These are phyloP conservation scores for Buxus sempervirens DNA, from an alignment of 164 flowering plant genomes.

Conservation along the genomic window DNA sequence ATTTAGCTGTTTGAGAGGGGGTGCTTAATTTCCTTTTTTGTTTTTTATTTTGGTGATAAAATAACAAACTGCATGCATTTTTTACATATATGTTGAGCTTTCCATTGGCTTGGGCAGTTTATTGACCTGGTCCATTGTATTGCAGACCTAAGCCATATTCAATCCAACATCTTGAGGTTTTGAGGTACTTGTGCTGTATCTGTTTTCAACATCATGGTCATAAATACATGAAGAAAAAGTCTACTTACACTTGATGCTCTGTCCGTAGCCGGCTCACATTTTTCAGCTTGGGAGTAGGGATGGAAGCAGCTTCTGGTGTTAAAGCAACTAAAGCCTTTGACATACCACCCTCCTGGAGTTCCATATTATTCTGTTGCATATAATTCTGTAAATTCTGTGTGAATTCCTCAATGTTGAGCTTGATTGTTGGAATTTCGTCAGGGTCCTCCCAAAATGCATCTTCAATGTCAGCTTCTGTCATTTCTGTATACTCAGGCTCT, in stretches of 20 bases:
- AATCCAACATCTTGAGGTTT: neutral
- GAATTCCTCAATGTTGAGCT: constrained; percentile 66
- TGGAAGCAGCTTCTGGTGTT: constrained; percentile 51
- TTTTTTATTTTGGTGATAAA: neutral
- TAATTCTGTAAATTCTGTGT: constrained; percentile 59
- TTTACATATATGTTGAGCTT: neutral
- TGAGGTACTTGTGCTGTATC: neutral
- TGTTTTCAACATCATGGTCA: neutral
- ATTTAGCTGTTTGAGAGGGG: neutral
- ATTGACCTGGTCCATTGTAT: neutral
- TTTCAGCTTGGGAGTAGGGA: constrained; percentile 67
- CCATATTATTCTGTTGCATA: constrained; percentile 53
- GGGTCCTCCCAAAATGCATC: constrained; percentile 59
- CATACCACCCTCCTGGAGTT: constrained; percentile 66
- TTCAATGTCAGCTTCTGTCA: constrained; percentile 59
- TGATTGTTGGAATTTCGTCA: constrained; percentile 85
- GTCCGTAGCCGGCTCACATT: constrained; percentile 55
- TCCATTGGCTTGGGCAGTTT: neutral
- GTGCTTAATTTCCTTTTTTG: too few species aligned
- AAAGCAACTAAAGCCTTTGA: constrained; percentile 70
- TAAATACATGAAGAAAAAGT: neutral
- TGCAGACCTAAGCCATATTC: neutral
- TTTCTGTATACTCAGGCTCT: constrained; percentile 53
- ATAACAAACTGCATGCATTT: neutral
- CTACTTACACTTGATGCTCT: constrained; percentile 52